Conservation (phyloP, 108 stramenopile species). For the Cylindrotheca closterium region DNA sequence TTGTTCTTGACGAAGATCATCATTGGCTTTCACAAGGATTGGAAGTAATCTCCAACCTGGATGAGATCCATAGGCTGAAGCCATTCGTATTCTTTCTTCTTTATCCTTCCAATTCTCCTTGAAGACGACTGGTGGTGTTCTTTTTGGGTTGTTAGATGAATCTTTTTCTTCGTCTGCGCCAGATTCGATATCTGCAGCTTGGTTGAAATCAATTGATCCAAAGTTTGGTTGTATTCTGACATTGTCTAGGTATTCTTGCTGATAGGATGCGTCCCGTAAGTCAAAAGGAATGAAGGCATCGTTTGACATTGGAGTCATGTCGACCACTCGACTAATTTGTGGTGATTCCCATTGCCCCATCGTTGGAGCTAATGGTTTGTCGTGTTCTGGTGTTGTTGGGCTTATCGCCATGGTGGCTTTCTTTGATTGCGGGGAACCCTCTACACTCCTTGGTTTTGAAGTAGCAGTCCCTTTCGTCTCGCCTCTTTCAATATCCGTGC, state of each 20-base stretch:
- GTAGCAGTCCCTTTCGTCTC: background rate
- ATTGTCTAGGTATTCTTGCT: background rate
- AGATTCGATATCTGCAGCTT: slow-evolving; percentile 22
- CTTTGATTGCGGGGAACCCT: background rate
- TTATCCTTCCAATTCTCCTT: slow-evolving; percentile 93
- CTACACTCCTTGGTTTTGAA: slow-evolving; percentile 1
- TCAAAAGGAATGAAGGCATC: slow-evolving; percentile 10
- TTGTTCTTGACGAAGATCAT: slow-evolving; percentile 97
- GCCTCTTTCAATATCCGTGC: slow-evolving; percentile 25
- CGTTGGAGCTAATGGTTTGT: slow-evolving; percentile 3
- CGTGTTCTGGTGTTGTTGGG: slow-evolving; percentile 6
- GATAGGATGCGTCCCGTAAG: background rate
- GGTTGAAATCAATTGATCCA: background rate
- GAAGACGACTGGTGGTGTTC: slow-evolving; percentile 84
- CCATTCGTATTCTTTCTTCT: slow-evolving; percentile 79
- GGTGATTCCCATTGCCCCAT: slow-evolving; percentile 64
- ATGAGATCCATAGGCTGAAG: slow-evolving; percentile 78
- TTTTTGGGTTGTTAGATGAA: slow-evolving; percentile 16
- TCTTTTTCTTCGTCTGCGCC: slow-evolving; percentile 5
- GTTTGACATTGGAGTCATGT: slow-evolving; percentile 7
- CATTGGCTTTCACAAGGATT: slow-evolving; percentile 95
- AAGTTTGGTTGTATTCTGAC: background rate
- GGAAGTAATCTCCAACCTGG: slow-evolving; percentile 92
- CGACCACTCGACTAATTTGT: background rate
- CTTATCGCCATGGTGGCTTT: too few species aligned